phyloP scores from a whole-genome alignment of 2,329 filamentous ascomycete species.

The Elsinoe arachidis region DNA sequence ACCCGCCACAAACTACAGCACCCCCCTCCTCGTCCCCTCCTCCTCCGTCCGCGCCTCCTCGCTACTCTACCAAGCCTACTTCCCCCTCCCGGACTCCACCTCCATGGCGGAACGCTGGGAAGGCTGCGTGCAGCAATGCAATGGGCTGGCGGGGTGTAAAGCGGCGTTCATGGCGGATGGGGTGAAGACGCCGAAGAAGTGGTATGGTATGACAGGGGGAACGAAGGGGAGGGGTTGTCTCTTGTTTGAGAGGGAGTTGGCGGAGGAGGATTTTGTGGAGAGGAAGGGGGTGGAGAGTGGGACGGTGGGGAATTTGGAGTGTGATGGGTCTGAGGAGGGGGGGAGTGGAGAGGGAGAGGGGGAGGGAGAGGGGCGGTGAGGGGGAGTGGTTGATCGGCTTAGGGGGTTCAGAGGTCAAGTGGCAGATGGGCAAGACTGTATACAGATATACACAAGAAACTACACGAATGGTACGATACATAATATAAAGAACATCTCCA shows the following conservation, averaged over 20 bases:
- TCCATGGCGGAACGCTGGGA: slow-evolving; percentile 18
- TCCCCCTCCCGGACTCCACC: slow-evolving; percentile 19
- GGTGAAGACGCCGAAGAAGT: slow-evolving; percentile 29
- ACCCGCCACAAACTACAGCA: slow-evolving; percentile 14
- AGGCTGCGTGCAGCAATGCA: slow-evolving; percentile 34
- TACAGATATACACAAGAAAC: too few species aligned
- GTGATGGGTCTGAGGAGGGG: slow-evolving; percentile 12
- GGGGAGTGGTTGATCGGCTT: neutral
- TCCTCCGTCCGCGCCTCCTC: slow-evolving; percentile 22
- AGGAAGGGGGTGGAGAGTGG: slow-evolving; percentile 26
- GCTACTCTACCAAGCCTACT: slow-evolving; percentile 29
- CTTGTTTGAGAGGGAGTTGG: slow-evolving; percentile 26
- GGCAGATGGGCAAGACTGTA: too few species aligned
- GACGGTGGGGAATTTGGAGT: slow-evolving; percentile 28
- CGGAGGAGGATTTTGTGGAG: slow-evolving; percentile 25
- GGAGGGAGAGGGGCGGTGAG: neutral
- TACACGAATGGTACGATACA: too few species aligned
- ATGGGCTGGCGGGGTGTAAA: slow-evolving; percentile 31
- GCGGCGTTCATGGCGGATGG: slow-evolving; percentile 31
- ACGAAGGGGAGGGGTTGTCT: slow-evolving; percentile 28
- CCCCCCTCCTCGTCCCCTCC: slow-evolving; percentile 22
- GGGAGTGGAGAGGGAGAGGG: neutral
- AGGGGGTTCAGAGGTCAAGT: too few species aligned
- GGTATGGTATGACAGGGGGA: slow-evolving; percentile 27
- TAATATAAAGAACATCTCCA: too few species aligned